Conservation (phyloP, 352 stramenopile genomes). For the Thraustochytrium striatum region DNA sequence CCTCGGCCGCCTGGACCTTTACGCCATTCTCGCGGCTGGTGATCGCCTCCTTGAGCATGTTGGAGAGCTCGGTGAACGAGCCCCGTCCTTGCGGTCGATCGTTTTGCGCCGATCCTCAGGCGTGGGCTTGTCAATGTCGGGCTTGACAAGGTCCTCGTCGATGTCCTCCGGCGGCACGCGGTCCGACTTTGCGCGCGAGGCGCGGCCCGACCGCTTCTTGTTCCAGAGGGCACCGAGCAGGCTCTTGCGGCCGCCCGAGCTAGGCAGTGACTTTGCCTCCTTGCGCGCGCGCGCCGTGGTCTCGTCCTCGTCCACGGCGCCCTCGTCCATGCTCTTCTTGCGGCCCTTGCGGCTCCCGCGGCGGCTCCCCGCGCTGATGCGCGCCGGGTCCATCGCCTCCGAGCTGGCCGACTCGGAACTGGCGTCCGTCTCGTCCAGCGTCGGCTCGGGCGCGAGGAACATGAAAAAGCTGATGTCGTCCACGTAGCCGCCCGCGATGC, state of each 20-base stretch:
- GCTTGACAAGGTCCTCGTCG: constrained; percentile 31
- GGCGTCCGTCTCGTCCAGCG: not conserved
- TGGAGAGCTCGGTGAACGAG: not conserved
- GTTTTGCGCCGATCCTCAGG: constrained; percentile 44
- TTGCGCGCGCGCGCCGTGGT: not conserved
- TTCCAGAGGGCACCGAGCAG: constrained; percentile 37
- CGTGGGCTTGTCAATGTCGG: constrained; percentile 23
- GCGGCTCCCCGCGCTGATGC: not conserved
- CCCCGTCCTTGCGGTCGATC: constrained; percentile 26
- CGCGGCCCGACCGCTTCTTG: not conserved
- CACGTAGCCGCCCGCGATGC: constrained; percentile 39
- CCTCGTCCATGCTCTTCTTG: not conserved
- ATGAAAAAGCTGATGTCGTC: constrained; percentile 47
- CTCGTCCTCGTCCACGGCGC: not conserved
- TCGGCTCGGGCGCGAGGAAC: not conserved
- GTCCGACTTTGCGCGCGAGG: not conserved
- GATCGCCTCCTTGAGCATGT: constrained; percentile 12
- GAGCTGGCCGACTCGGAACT: not conserved
- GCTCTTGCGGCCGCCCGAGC: not conserved
- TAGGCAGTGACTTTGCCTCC: not conserved
- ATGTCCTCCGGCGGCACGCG: not conserved
- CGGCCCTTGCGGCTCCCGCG: too few relatives aligned
- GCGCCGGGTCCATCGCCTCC: not conserved
- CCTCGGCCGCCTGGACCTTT: not conserved
- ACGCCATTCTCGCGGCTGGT: not conserved